Conservation (phyloP, 495 filamentous ascomycete species). For the Penicillium fimorum region DNA sequence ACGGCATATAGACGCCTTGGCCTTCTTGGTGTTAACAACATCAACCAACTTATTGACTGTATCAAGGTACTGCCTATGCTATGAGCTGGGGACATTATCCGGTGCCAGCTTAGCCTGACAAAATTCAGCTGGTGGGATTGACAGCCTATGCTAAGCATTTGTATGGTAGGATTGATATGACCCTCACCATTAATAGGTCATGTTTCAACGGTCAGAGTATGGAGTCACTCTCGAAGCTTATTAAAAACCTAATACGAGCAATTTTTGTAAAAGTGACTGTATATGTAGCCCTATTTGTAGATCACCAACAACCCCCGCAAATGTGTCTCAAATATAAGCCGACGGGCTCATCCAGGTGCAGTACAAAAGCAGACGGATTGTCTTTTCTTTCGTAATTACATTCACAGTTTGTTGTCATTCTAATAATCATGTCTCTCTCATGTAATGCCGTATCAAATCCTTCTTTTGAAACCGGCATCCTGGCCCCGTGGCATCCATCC, state of each 20-base stretch:
- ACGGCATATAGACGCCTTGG: no score
- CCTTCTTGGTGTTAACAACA: no score
- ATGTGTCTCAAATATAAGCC: conserved; percentile 1
- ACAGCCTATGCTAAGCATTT: no score
- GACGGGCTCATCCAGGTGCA: no score
- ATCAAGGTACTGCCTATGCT: no score
- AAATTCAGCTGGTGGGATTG: no score
- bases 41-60: no score
- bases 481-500: conserved; percentile 26
- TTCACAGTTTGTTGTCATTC: not conserved
- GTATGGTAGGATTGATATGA: no score
- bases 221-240: not conserved
- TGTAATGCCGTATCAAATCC: conserved; percentile 29
- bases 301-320: conserved; percentile 1
- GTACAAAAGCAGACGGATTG: not conserved
- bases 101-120: no score
- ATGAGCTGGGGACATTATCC: no score
- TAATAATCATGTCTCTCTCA: conserved; percentile 19
- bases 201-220: not conserved
- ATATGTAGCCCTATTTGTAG: not conserved
- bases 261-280: not conserved
- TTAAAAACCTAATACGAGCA: not conserved
- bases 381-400: not conserved
- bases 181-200: not conserved
- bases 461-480: conserved; percentile 26